phyloP scores from a whole-genome alignment of 805 yeast species.

The Candida peoriensis region DNA sequence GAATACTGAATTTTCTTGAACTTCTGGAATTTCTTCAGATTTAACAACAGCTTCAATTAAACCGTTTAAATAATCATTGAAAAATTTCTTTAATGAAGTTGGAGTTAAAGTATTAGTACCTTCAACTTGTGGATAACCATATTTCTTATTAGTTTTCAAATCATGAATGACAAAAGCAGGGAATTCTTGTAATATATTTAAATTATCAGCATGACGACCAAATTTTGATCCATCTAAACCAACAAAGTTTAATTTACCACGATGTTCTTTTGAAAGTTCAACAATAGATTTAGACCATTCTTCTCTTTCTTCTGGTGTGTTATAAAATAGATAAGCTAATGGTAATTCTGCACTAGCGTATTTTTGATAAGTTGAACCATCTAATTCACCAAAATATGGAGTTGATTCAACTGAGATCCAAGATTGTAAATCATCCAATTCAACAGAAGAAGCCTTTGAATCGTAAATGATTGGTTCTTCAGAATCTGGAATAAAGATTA shows the following conservation, averaged over 20 bases:
- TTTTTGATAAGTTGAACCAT: constrained; percentile 67
- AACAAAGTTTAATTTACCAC: constrained; percentile 82
- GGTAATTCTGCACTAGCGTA: constrained; percentile 75
- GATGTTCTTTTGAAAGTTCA: constrained; percentile 64
- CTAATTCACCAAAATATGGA: constrained; percentile 85
- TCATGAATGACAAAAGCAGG: constrained; percentile 92
- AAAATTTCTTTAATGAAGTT: constrained; percentile 53
- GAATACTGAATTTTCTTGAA: constrained; percentile 68
- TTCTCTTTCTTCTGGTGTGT: constrained; percentile 58
- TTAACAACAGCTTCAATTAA: constrained; percentile 67
- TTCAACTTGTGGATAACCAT: constrained; percentile 73
- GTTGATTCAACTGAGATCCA: constrained; percentile 52
- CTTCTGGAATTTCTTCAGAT: constrained; percentile 81
- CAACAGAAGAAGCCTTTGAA: constrained; percentile 23
- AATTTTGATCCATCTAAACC: constrained; percentile 77
- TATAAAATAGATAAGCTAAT: constrained; percentile 84
- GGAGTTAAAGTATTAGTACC: constrained; percentile 41
- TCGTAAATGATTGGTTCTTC: constrained; percentile 27
- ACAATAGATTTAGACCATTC: constrained; percentile 46
- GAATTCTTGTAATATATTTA: constrained; percentile 79
- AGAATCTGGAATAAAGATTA: constrained; percentile 27
- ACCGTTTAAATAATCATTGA: constrained; percentile 60
- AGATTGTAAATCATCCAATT: constrained; percentile 20
- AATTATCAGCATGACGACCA: constrained; percentile 82
- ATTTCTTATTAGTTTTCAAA: constrained; percentile 61